phyloP scores from a whole-genome alignment of 1,284 basidiomycete genomes.

The Limonomyces culmigenus region DNA sequence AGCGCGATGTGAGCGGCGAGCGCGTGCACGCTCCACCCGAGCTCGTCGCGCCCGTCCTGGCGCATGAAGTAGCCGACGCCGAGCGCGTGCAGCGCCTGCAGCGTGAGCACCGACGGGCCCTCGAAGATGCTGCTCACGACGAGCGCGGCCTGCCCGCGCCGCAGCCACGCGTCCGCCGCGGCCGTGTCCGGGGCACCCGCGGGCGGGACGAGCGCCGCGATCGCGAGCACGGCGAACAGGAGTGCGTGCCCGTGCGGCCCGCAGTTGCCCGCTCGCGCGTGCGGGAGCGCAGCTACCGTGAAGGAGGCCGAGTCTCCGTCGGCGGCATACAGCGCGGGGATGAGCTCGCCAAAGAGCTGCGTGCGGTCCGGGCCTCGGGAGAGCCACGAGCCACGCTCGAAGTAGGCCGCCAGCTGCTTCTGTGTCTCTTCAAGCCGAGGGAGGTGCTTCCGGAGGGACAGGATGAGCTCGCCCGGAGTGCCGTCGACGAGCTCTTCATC shows the following conservation, averaged over 20 bases:
- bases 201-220: constrained; percentile 1
- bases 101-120: no score
- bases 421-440: background rate
- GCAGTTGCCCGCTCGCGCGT: background rate
- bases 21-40: constrained; percentile 3
- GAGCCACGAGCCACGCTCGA: constrained; percentile 1
- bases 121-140: no score
- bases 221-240: background rate
- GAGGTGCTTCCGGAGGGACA: background rate
- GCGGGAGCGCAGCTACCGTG: background rate
- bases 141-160: no score
- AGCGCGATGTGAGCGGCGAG: background rate
- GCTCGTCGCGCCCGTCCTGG: constrained; percentile 5
- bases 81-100: no score
- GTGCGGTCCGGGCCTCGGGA: background rate
- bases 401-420: background rate
- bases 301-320: background rate
- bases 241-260: background rate
- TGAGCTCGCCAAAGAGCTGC: background rate
- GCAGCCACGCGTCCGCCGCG: no score
- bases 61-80: no score
- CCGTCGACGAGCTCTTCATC: no score
- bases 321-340: background rate
- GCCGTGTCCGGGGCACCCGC: no score
- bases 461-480: no score